Evolutionary conservation across 1,284 basidiomycete genomes (phyloP).

Genomic region (Termitomyces sp.): DNA sequence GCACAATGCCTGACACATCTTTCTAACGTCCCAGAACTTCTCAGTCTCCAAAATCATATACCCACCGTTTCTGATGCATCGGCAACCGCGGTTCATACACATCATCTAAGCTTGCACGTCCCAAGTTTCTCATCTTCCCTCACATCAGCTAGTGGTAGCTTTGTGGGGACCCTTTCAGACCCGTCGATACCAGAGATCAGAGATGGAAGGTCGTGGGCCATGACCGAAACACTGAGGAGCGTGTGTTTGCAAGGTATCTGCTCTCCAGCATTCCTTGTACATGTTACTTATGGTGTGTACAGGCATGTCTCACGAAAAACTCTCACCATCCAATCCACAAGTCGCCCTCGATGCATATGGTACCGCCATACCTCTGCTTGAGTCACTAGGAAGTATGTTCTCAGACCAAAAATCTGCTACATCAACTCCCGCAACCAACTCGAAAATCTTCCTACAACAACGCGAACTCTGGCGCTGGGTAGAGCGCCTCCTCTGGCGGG

Average conservation of each 20-base stretch:
- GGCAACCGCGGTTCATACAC: slow-evolving; percentile 19
- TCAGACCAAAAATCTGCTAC: slow-evolving; percentile 27
- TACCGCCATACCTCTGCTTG: slow-evolving; percentile 50
- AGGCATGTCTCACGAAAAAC: slow-evolving; percentile 47
- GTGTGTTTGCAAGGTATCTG: slow-evolving; percentile 63
- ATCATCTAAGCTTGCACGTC: slow-evolving; percentile 25
- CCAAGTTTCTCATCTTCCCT: slow-evolving; percentile 24
- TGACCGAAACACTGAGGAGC: slow-evolving; percentile 59
- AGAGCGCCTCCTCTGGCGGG: slow-evolving; percentile 68
- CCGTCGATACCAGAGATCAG: slow-evolving; percentile 44
- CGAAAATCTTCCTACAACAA: slow-evolving; percentile 53
- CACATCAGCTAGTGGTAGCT: slow-evolving; percentile 48
- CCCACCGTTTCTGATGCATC: slow-evolving; percentile 37
- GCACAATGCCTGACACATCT: slow-evolving; percentile 59
- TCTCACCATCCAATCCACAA: slow-evolving; percentile 42
- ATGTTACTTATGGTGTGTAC: not conserved
- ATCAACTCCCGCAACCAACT: slow-evolving; percentile 32
- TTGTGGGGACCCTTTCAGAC: slow-evolving; percentile 36
- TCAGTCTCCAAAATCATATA: slow-evolving; percentile 46
- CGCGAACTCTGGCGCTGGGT: slow-evolving; percentile 79
- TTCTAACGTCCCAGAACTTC: slow-evolving; percentile 48
- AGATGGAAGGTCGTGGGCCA: slow-evolving; percentile 63
- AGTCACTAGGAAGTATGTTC: slow-evolving; percentile 47
- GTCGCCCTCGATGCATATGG: slow-evolving; percentile 52
- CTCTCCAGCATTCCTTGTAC: not conserved